Percentiles rank a stretch among this genome's conserved stretches.
These are phyloP conservation scores for Pseudopyricularia cyperi DNA, from an alignment of 2,329 filamentous ascomycete species.

Conservation along the genomic window DNA sequence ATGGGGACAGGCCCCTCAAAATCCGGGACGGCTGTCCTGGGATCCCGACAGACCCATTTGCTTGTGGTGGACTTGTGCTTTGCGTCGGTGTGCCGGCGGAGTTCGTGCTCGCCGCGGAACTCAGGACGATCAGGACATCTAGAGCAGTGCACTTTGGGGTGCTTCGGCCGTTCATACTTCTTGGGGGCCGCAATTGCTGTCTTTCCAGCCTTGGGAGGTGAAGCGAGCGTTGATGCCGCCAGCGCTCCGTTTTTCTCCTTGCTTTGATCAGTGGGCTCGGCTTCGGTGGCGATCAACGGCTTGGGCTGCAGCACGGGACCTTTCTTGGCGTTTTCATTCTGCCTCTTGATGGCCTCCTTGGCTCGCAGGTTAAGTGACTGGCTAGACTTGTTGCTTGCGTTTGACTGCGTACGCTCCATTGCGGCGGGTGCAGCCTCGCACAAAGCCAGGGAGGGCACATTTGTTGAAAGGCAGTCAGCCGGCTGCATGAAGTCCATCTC, in stretches of 20 bases:
- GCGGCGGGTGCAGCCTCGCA: neutral
- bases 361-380: slow-evolving; percentile 31
- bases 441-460: slow-evolving; percentile 3
- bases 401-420: slow-evolving; percentile 33
- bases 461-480: neutral
- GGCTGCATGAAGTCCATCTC: neutral
- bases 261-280: slow-evolving; percentile 5
- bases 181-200: slow-evolving; percentile 26
- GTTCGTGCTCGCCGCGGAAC: slow-evolving; percentile 78
- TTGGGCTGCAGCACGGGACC: slow-evolving; percentile 28
- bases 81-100: slow-evolving; percentile 50
- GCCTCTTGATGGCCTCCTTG: slow-evolving; percentile 32
- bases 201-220: slow-evolving; percentile 24
- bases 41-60: slow-evolving; percentile 47
- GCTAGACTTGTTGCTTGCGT: slow-evolving; percentile 23
- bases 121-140: slow-evolving; percentile 60
- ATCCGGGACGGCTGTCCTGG: slow-evolving; percentile 24
- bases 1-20: slow-evolving; percentile 34
- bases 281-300: slow-evolving; percentile 10
- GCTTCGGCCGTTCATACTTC: slow-evolving; percentile 47
- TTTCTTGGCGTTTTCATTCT: slow-evolving; percentile 26
- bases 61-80: slow-evolving; percentile 48
- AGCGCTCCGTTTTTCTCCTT: slow-evolving; percentile 13
- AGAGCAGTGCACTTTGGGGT: slow-evolving; percentile 58
- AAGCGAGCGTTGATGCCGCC: slow-evolving; percentile 5